Evolutionary conservation across 192 early-diverging fungal species (phyloP).

Genomic region (Neocallimastix lanati): DNA sequence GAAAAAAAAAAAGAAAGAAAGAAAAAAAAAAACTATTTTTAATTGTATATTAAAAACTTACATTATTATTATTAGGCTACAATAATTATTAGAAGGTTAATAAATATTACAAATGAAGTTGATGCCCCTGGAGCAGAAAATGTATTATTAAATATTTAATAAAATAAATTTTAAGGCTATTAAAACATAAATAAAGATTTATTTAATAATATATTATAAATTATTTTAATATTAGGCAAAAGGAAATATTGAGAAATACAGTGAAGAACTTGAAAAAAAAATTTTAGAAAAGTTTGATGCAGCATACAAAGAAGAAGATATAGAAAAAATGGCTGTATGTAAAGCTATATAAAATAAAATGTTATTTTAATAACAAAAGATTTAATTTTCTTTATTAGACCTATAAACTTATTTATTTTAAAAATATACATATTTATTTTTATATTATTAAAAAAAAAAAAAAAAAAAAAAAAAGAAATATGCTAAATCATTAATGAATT

Average conservation of each 20-base stretch:
- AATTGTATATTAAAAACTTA: too few relatives aligned
- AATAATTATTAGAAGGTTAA: constrained; percentile 62
- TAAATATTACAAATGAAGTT: constrained; percentile 67
- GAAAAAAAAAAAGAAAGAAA: too few relatives aligned
- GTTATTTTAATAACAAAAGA: too few relatives aligned
- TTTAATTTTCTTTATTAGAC: too few relatives aligned
- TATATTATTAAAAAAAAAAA: too few relatives aligned
- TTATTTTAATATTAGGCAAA: constrained; percentile 28
- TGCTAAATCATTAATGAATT: constrained; percentile 72
- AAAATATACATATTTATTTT: too few relatives aligned
- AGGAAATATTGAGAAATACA: constrained; percentile 75
- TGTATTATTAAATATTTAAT: constrained; percentile 18
- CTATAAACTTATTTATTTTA: too few relatives aligned
- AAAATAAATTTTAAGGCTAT: too few relatives aligned
- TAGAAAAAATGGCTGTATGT: constrained; percentile 53
- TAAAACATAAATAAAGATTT: too few relatives aligned
- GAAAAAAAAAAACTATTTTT: too few relatives aligned
- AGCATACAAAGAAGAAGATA: constrained; percentile 61
- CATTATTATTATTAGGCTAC: constrained; percentile 48
- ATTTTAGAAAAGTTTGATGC: constrained; percentile 74
- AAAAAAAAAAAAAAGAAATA: constrained; percentile 33
- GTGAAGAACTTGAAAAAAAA: constrained; percentile 77
- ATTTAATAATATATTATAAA: neutral
- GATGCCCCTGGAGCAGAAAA: constrained; percentile 44
- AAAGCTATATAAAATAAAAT: too few relatives aligned